Percentiles rank a stretch among this genome's conserved stretches.
Evolutionary conservation across 495 filamentous ascomycete genomes (phyloP).

Genomic region (Penicillium lagena): DNA sequence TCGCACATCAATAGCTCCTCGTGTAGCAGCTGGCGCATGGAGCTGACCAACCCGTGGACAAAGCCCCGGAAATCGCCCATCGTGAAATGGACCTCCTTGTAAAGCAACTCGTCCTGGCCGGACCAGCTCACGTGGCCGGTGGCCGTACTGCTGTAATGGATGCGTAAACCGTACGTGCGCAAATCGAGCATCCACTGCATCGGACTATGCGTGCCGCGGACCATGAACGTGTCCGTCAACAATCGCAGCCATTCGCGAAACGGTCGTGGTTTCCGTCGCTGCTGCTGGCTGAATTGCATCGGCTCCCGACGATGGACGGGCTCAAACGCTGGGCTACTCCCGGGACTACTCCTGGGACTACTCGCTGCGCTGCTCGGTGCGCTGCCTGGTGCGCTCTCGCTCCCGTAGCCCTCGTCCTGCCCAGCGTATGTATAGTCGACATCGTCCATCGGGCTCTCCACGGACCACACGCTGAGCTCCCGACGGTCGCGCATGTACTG

Average conservation of each 20-base stretch:
- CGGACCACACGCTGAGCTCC: no score
- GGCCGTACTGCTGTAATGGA: slow-evolving; percentile 19
- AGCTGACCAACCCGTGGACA: neutral
- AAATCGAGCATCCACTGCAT: slow-evolving; percentile 16
- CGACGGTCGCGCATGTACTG: no score
- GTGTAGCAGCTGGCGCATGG: neutral
- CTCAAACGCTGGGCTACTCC: no score
- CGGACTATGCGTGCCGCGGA: slow-evolving; percentile 1
- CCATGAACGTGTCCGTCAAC: slow-evolving; percentile 6
- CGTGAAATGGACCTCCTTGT: slow-evolving; percentile 4
- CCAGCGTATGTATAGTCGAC: no score
- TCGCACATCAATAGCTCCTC: neutral
- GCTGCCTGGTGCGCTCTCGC: neutral
- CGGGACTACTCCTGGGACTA: no score
- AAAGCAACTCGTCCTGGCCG: slow-evolving; percentile 1
- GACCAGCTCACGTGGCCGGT: slow-evolving; percentile 2
- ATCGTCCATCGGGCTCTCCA: no score
- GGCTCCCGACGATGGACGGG: no score
- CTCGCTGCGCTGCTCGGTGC: no score
- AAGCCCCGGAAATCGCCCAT: slow-evolving; percentile 7
- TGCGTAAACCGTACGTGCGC: slow-evolving; percentile 21
- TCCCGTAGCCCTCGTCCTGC: neutral
- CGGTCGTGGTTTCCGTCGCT: neutral
- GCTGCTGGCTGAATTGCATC: neutral
- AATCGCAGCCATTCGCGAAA: neutral